Conservation (phyloP, 805 yeast species). For the Myxozyma udenii region DNA sequence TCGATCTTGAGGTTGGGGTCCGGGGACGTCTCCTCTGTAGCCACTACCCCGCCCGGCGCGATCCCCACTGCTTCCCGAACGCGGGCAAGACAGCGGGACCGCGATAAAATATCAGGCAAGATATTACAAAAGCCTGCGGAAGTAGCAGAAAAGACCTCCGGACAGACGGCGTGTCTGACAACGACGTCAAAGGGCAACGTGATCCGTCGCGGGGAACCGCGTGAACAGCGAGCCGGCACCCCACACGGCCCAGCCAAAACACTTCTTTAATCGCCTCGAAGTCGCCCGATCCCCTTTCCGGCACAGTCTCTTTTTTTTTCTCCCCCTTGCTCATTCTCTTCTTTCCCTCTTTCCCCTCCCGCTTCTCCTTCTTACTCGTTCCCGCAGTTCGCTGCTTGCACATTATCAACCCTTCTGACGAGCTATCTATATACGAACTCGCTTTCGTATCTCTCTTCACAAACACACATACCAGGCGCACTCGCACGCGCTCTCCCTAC, state of each 20-base stretch:
- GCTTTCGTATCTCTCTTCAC: too few relatives aligned
- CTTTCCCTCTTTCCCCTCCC: background rate
- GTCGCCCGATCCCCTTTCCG: background rate
- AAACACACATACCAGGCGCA: too few relatives aligned
- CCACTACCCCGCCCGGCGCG: too few relatives aligned
- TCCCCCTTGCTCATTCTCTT: background rate
- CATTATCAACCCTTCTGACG: background rate
- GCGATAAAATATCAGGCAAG: too few relatives aligned
- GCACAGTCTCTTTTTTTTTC: background rate
- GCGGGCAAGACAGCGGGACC: too few relatives aligned
- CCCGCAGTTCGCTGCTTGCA: background rate
- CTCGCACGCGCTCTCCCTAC: too few relatives aligned
- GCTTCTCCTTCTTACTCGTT: background rate
- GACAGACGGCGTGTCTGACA: background rate
- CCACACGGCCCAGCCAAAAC: background rate
- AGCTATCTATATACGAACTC: too few relatives aligned
- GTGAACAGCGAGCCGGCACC: background rate
- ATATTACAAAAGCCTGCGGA: background rate
- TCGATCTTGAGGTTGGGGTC: too few relatives aligned
- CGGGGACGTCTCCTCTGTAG: too few relatives aligned
- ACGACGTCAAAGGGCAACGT: too few relatives aligned
- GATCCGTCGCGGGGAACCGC: too few relatives aligned
- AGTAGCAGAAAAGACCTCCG: background rate
- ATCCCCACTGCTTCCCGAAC: too few relatives aligned
- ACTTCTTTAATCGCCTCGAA: background rate